Evolutionary conservation across 257 asterid species (phyloP), one percentile per base, ranked within the genome.

Genomic region (Lycium barbarum): DNA sequence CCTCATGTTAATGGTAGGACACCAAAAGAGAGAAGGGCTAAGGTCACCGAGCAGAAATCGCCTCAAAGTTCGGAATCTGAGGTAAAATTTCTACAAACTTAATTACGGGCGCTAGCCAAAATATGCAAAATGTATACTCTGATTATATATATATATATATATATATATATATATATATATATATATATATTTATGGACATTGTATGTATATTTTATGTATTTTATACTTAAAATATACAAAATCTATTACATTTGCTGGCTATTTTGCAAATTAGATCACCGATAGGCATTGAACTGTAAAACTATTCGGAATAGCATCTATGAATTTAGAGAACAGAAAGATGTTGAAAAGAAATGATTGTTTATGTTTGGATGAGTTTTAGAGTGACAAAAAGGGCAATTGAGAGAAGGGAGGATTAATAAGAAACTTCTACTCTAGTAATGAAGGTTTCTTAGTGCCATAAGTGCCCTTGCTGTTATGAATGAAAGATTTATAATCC

Each of bases 21-120:
- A 38, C 90, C 91, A 1, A 95, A 89, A 71, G 98, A 92, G 84
- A 89, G 88, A 86, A 92, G 94, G 78, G 91, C 95, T 66, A 93
- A 92, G 88, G 92, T 90, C 20, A 87, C 82, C 1, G 92, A 95
- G 58, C 90, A 88, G 82, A 89, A 74, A 83, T 89, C 93, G 15
- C 94, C 97, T 11, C 85, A 83, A 61, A 93, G 93, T 90, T 92
- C 93, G 22, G 86, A 80, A 47, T 79, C 95, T 66, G 98, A 95
- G 98, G 98, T 93, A 87, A 20, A 36, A 79, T 22, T 26, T 71
- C 53, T 57, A 26, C 5, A 53, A 40, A 40, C 4, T 40, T 40
- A 40, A 40, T 40, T 40, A 40, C 0, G 45, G 6, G 45, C 45
- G 45, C 45, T 40, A 40, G 45, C 6, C 45, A 40, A 40, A 40